Base-by-base conservation (phyloP, 2,329 filamentous ascomycete genomes). In the Furcasterigmium furcatum region DNA sequence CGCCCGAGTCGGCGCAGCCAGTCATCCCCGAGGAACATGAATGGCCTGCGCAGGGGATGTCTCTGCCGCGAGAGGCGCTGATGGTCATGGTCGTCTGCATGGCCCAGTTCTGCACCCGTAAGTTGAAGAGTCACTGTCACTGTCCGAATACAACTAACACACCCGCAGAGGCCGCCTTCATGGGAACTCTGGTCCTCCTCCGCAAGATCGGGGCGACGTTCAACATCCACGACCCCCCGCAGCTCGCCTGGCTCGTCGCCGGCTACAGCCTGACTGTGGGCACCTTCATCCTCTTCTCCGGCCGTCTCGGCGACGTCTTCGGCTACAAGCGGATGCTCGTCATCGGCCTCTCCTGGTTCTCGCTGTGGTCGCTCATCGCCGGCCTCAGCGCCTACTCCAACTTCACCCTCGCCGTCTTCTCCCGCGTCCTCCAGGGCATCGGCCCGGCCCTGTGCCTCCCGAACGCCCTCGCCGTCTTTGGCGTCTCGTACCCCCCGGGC, bases 401-500 rank as follows among this genome's bases (percentile, higher is more conserved):
- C 44, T 61, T 59, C 44, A 62, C 68, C 2, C 61, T 77, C 12
- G 79, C 80, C 53, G 67, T 76, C 47, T 64, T 74, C 29, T 67
- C 70, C n/a, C 69, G 80, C 34, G 34, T 36, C n/a, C 10, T 36
- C n/a, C 34, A 36, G 34, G 79, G 80, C 0, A 72, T 84, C 16
- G 85, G 84, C 0, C 79, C 81, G 1, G 81, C 82, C 1, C 67
- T 88, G 27, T 64, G 75, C 10, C 65, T 87, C 20, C 84, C 85
- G 1, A 88, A 85, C 50, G 80, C 71, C 0, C 62, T 87, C 19
- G 83, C 82, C 3, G 68, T 88, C 12, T 60, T 87, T 1, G 82
- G 81, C 3, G 66, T 68, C 0, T 71, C 75, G 0, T 86, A 84
- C 51, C 63, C 69, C 0, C 77, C 77, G 0, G 82, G 82, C 0